Conservation (phyloP, 129 eudicot genomes). For the Silybum marianum region DNA sequence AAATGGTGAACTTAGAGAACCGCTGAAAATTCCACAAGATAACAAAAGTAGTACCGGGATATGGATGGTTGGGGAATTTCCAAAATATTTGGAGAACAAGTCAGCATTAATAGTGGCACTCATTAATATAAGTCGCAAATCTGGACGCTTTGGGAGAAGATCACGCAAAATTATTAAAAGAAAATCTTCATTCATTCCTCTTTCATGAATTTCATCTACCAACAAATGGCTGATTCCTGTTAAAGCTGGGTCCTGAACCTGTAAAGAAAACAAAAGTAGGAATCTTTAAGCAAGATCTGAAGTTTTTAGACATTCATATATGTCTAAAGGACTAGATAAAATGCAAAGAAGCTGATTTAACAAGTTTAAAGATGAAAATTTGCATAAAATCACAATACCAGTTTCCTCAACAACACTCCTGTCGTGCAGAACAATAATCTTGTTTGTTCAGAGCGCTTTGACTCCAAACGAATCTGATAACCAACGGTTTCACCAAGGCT, state of each 20-base stretch:
- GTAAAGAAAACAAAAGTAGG: conserved; percentile 7
- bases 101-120: conserved; percentile 98
- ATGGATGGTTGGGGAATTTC: conserved; percentile 77
- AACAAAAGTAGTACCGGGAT: conserved; percentile 59
- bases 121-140: conserved; percentile 80
- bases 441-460: conserved; percentile 72
- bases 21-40: not conserved
- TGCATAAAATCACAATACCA: conserved; percentile 48
- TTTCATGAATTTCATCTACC: conserved; percentile 96
- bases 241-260: conserved; percentile 89
- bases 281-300: not conserved
- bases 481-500: conserved; percentile 88
- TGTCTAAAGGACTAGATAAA: not conserved
- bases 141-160: conserved; percentile 91
- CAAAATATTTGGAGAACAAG: conserved; percentile 84
- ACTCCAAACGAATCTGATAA: conserved; percentile 82
- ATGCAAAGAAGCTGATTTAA: not conserved
- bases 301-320: not conserved
- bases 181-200: conserved; percentile 98
- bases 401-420: conserved; percentile 76
- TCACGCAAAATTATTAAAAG: conserved; percentile 78
- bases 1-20: not conserved
- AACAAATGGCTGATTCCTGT: conserved; percentile 79
- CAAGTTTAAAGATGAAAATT: not conserved
- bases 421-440: conserved; percentile 91